Evolutionary conservation across 2,329 filamentous ascomycete species (phyloP).

Genomic region (Pseudopyrenochaeta lycopersici): DNA sequence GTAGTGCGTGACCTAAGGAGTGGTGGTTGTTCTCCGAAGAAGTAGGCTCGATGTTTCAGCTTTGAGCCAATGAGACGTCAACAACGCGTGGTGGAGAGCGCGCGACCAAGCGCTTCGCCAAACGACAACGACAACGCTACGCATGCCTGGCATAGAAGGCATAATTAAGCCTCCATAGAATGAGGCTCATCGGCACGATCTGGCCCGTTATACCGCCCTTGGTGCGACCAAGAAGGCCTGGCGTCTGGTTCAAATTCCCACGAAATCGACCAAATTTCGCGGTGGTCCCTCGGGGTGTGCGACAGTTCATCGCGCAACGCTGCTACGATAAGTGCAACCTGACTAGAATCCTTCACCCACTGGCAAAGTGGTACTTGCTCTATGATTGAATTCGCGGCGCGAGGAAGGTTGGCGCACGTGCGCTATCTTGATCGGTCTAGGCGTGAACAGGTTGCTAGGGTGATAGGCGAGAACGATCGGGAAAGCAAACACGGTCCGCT

Average conservation of each 20-base stretch:
- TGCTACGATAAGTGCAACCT: too few species aligned
- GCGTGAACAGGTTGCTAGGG: conserved; percentile 27
- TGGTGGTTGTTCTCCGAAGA: conserved; percentile 37
- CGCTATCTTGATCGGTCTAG: conserved; percentile 13
- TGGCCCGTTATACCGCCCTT: neutral
- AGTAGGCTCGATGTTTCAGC: conserved; percentile 35
- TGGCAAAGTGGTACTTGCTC: neutral
- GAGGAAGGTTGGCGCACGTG: conserved; percentile 20
- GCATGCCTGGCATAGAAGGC: conserved; percentile 11
- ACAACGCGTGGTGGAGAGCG: conserved; percentile 12
- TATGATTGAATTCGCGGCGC: neutral
- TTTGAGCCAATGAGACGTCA: conserved; percentile 31
- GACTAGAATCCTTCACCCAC: too few species aligned
- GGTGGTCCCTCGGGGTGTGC: neutral
- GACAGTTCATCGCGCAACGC: too few species aligned
- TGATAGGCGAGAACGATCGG: conserved; percentile 26
- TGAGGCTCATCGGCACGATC: conserved; percentile 18
- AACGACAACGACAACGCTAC: conserved; percentile 13
- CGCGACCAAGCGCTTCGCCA: conserved; percentile 30
- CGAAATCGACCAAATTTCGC: neutral
- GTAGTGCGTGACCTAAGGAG: conserved; percentile 31
- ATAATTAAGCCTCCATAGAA: neutral
- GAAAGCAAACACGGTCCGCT: conserved; percentile 36
- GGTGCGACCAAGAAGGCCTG: neutral
- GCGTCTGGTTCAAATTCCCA: neutral